A percentile compares a stretch with the other conserved stretches of the same genome.
phyloP scores from a whole-genome alignment of 192 early-diverging fungal genomes.

The Thoreauomyces humboldtii region DNA sequence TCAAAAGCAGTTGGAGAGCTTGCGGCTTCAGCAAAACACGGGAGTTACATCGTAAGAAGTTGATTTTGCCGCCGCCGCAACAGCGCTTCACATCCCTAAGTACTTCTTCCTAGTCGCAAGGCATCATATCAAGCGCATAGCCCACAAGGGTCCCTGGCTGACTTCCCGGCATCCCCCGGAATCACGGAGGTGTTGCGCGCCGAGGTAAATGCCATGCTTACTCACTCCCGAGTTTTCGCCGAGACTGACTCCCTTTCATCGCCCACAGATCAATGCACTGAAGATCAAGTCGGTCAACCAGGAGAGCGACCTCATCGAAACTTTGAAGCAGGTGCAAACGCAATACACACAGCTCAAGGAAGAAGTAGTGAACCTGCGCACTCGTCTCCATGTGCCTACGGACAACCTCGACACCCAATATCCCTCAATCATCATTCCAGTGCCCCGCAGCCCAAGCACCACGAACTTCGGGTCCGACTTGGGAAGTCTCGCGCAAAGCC shows the following conservation, averaged over 20 bases:
- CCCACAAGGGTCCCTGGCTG: conserved; percentile 26
- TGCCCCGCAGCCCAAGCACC: background rate
- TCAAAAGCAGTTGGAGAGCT: conserved; percentile 74
- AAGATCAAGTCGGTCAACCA: conserved; percentile 22
- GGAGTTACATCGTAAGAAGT: conserved; percentile 14
- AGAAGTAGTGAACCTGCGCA: conserved; percentile 21
- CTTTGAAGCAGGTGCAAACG: conserved; percentile 4
- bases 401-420: conserved; percentile 33
- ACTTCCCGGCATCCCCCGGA: conserved; percentile 26
- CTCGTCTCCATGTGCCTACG: conserved; percentile 14
- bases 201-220: conserved; percentile 21
- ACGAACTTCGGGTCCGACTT: conserved; percentile 3
- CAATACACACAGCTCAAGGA: conserved; percentile 34
- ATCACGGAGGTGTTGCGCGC: conserved; percentile 40
- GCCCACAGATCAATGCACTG: conserved; percentile 29
- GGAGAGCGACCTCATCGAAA: conserved; percentile 34
- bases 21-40: conserved; percentile 27
- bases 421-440: conserved; percentile 21
- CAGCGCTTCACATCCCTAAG: background rate
- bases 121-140: conserved; percentile 29
- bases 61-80: background rate
- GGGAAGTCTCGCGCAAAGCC: background rate
- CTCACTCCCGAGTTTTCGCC: background rate
- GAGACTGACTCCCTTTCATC: background rate
- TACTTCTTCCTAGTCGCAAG: conserved; percentile 19